Evolutionary conservation across 495 filamentous ascomycete species (phyloP), one percentile per base, ranked within the genome.

Genomic region (Glarea lozoyensis): DNA sequence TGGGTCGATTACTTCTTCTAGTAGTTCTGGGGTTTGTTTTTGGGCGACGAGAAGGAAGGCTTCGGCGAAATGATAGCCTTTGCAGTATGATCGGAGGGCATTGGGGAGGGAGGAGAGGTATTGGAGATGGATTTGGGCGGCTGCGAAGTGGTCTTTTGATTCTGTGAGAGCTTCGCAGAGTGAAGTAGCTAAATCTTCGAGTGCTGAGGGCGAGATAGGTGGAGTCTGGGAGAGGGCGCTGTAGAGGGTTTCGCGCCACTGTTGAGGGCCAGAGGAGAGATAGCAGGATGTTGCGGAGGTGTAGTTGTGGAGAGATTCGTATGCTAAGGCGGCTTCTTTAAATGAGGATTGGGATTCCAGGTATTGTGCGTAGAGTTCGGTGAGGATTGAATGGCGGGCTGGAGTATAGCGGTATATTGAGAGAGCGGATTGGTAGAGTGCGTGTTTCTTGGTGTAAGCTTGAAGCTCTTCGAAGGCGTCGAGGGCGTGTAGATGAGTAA

Each of bases 221-320:
- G 79, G 75, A 0, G 51, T 23, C 52, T 75, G 70, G 50, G 85
- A 76, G 42, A 78, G 75, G 5, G 86, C 84, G 46, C 67, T 69
- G 62, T 82, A 88, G 47, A 98, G 72, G 10, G 84, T 84, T 61
- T 97, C 89, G 45, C 82, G 84, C 92, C 92, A 98, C 53, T 79
- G 75, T 12, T 65, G 49, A 3, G 68, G 58, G 21, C 82, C 79
- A n/a, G 86, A 84, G 11, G 78, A 73, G 43, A 82, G 76, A 62
- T 90, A 98, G 55, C 78, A 82, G 51, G 77, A 75, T 46, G 80
- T 85, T 2, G 92, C 92, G 20, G 76, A 65, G 12, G 63, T 44
- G 54, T 85, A 84, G 48, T 85, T 68, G 9, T 61, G 60, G n/a
- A 98, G 79, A 24, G 77, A 95, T 63, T 96, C 90, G 57, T 92